Base-by-base conservation (phyloP, 1,139 yeast species). In the Scheffersomyces stambukii region DNA sequence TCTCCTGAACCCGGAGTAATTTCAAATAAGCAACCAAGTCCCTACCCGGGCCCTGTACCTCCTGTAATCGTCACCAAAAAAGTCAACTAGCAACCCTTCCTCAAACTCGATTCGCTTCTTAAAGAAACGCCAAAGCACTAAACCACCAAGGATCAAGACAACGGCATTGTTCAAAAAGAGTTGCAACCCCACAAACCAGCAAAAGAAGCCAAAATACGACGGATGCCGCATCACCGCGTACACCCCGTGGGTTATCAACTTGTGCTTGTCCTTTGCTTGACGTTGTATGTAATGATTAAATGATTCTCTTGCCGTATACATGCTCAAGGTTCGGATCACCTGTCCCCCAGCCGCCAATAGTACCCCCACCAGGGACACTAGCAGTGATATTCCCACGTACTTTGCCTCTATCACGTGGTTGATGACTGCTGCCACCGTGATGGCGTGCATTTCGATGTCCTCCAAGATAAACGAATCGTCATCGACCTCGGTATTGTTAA, bases 181-280 rank as follows among this genome's bases (percentile, higher is more conserved):
- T 51, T 91, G 95, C 2, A 88, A 67, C 0, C 97, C 97, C 4
- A 89, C 46, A 16, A 93, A 91, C 96, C 97, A 93, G 75, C 86
- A 79, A 49, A 80, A 89, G 52, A 83, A 91, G 1, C 97, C 98
- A 33, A 78, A 72, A 55, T 91, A 91, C 29, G 94, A 81, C 8
- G 98, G 98, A 52, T 91, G 98, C 36, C 98, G 68, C 7, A 75
- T 57, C 12, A 58, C 40, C 1, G 64, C 37, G 54, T 91, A 91
- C 3, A 91, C 62, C 0, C 97, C 98, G 6, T 57, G 42, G 0
- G 85, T 83, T 8, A 91, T 78, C 25, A 91, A 62, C 12, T 45
- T 56, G 48, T 91, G 98, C 29, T 70, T 69, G 0, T 57, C 46
- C 18, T 61, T 55, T 33, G 70, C 78, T 16, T 60, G 50, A 4